Conservation (phyloP, 2,329 filamentous ascomycete species). For the Neoscytalidium dimidiatum region DNA sequence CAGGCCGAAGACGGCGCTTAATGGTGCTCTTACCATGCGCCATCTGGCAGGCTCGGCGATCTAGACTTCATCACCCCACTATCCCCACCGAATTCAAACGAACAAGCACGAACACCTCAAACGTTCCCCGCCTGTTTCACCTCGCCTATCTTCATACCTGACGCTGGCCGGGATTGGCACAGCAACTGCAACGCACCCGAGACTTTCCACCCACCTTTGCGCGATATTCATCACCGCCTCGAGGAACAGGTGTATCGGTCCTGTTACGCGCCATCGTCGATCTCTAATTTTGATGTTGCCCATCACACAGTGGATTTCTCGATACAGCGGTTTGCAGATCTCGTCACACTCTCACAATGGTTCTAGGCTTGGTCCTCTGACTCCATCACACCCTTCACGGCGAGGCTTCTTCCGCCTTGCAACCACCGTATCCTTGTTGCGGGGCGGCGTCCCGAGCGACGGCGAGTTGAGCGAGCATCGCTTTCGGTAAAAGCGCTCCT, state of each 20-base stretch:
- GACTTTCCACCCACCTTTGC: conserved; percentile 5
- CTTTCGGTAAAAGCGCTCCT: conserved; percentile 3
- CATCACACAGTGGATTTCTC: conserved; percentile 1
- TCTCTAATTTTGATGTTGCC: conserved; percentile 2
- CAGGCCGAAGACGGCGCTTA: conserved; percentile 8
- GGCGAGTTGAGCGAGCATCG: background rate
- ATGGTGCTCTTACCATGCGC: background rate
- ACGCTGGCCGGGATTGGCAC: background rate
- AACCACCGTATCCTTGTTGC: conserved; percentile 4
- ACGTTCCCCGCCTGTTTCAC: conserved; percentile 10
- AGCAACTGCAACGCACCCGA: background rate
- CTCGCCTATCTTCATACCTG: background rate
- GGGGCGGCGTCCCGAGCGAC: background rate
- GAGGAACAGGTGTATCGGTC: background rate
- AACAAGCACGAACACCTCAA: conserved; percentile 12
- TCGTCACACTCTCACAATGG: background rate
- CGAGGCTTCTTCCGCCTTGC: background rate
- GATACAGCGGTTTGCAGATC: conserved; percentile 11
- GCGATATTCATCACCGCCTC: conserved; percentile 14
- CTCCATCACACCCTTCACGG: background rate
- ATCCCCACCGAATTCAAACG: conserved; percentile 12
- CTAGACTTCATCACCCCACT: conserved; percentile 14
- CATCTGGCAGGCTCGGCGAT: conserved; percentile 15
- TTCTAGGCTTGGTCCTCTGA: conserved; percentile 5
- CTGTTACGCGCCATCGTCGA: conserved; percentile 2